Evolutionary conservation across 441 rosid species (phyloP).

Genomic region (Adansonia grandidieri): DNA sequence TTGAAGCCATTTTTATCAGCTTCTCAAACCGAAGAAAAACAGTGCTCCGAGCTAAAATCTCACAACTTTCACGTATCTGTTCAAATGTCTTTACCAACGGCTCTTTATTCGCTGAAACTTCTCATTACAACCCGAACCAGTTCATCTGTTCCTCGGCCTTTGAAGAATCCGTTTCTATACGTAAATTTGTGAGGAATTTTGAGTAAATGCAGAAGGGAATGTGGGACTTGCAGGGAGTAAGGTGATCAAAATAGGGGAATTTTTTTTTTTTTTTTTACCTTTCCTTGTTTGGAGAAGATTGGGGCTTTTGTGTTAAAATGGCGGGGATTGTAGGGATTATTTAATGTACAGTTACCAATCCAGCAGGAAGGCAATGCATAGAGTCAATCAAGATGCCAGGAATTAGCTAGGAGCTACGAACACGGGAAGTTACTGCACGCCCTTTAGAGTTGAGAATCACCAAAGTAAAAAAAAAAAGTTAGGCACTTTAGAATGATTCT

Average conservation of each 20-base stretch:
- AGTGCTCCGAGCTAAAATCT: slow-evolving; percentile 59
- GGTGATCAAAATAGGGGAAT: slow-evolving; percentile 25
- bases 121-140: slow-evolving; percentile 58
- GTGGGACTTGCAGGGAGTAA: slow-evolving; percentile 25
- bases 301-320: neutral
- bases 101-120: slow-evolving; percentile 51
- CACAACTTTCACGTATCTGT: slow-evolving; percentile 65
- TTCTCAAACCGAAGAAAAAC: slow-evolving; percentile 82
- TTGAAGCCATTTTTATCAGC: slow-evolving; percentile 85
- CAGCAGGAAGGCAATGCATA: no score
- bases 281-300: neutral
- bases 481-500: no score
- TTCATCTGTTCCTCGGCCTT: slow-evolving; percentile 47
- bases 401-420: no score
- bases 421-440: no score
- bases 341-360: no score
- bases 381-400: no score
- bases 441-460: no score
- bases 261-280: neutral
- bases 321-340: neutral
- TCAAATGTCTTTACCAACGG: slow-evolving; percentile 48
- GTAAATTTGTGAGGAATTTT: slow-evolving; percentile 12
- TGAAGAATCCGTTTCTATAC: slow-evolving; percentile 26
- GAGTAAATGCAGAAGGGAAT: slow-evolving; percentile 22
- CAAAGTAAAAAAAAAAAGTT: no score